Evolutionary conservation across 371 early-diverging fungal species (phyloP).

Genomic region (Rhizopus microsporus): DNA sequence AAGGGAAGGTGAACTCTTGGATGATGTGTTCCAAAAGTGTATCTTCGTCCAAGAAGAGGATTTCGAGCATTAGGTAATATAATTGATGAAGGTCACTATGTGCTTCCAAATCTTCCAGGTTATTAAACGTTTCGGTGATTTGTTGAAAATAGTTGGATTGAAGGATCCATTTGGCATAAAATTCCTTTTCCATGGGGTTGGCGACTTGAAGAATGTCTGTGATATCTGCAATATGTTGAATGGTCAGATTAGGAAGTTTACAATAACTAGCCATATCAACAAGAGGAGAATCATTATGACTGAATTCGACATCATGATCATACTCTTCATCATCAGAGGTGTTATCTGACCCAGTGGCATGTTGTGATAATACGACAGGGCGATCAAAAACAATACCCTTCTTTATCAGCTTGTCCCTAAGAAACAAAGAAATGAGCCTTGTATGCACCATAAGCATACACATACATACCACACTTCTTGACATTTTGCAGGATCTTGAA

Average conservation of each 20-base stretch:
- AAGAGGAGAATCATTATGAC: too few species aligned
- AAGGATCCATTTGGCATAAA: not conserved
- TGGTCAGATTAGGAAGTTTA: too few species aligned
- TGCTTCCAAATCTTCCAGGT: slow-evolving; percentile 84
- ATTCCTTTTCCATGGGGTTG: too few species aligned
- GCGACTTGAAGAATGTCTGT: too few species aligned
- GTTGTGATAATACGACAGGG: too few species aligned
- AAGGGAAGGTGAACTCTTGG: slow-evolving; percentile 42
- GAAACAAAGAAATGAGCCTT: not conserved
- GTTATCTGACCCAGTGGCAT: too few species aligned
- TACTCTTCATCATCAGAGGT: too few species aligned
- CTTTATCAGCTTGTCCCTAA: slow-evolving; percentile 7
- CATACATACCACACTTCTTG: slow-evolving; percentile 73
- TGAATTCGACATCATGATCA: too few species aligned
- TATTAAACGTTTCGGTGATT: slow-evolving; percentile 55
- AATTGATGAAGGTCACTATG: slow-evolving; percentile 69
- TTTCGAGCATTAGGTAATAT: slow-evolving; percentile 63
- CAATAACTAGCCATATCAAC: too few species aligned
- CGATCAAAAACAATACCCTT: not conserved
- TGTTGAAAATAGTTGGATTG: slow-evolving; percentile 10
- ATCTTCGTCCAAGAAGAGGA: too few species aligned
- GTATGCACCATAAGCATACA: not conserved
- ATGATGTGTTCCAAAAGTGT: slow-evolving; percentile 75
- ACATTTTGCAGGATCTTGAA: slow-evolving; percentile 86
- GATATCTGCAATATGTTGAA: too few species aligned